Base-by-base conservation (phyloP, 306 rosid genomes). In the Alnus glutinosa region DNA sequence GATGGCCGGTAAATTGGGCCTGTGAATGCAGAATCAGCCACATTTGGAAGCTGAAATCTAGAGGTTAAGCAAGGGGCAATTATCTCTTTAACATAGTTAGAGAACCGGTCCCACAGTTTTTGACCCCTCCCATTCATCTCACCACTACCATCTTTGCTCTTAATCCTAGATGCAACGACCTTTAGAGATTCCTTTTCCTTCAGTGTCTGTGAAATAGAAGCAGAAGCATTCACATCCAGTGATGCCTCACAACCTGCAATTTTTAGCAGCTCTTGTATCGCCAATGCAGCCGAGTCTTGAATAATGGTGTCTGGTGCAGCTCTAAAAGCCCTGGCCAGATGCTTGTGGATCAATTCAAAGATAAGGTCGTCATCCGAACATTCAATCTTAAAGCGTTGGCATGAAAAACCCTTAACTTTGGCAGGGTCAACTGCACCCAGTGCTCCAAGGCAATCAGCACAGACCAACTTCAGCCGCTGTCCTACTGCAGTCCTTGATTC, bases 371-470 rank as follows among this genome's bases (percentile, higher is more conserved):
- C 98, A 80, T 95, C 98, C 76, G 98, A 92, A 82, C 98, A 95
- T 79, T 90, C 96, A 86, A 92, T 92, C 89, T 95, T 93, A 75
- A 95, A 93, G 58, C 94, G 96, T 76, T 91, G 89, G 77, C 89
- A 85, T 62, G 94, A 87, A 85, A 92, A 83, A 1, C 94, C 85
- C 86, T 87, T 92, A 78, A 91, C 90, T 88, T 95, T 95, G 52
- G 98, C 98, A 84, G 98, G 98, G 86, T 95, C 98, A 83, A 88
- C 98, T 46, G 98, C 98, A 79, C 98, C 98, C 52, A 95, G 85
- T 73, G 97, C 90, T 82, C 98, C 98, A 71, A 95, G 92, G 77
- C 98, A 95, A 88, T 95, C 98, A 82, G 98, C 98, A 85, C 98
- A 95, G 48, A 90, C 94, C 85, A 92, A 85, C 90, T 92, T 95